Conservation (phyloP, 2,329 filamentous ascomycete species). For the Dendryphion nanum region DNA sequence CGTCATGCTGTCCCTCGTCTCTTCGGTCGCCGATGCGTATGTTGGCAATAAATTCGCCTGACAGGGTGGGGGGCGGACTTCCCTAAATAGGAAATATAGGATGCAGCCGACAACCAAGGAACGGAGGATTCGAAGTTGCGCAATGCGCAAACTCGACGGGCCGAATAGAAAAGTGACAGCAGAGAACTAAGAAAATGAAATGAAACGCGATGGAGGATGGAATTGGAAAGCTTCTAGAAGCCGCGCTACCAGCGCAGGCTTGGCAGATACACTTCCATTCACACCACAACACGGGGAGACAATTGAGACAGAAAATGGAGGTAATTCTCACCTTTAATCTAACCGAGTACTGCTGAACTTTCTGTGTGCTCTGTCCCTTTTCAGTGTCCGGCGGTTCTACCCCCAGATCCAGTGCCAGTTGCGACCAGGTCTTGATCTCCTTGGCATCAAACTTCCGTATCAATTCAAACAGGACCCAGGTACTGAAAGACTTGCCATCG, state of each 20-base stretch:
- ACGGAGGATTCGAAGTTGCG: no score
- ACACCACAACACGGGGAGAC: constrained; percentile 3
- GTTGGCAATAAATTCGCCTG: no score
- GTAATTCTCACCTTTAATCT: constrained; percentile 69
- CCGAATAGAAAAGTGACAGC: neutral
- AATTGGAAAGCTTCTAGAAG: constrained; percentile 2
- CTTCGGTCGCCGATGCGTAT: no score
- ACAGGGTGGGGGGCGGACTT: no score
- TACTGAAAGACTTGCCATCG: constrained; percentile 82
- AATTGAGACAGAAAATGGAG: constrained; percentile 4
- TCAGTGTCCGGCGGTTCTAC: constrained; percentile 79
- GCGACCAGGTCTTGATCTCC: constrained; percentile 90
- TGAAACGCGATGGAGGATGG: neutral
- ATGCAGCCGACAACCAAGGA: no score
- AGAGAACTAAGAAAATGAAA: constrained; percentile 2
- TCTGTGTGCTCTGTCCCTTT: constrained; percentile 86
- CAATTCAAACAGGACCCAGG: constrained; percentile 72
- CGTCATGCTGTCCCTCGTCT: no score
- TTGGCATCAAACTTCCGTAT: constrained; percentile 75
- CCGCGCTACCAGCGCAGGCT: neutral
- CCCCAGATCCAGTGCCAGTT: constrained; percentile 81
- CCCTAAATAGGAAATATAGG: no score
- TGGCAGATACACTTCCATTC: neutral
- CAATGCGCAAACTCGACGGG: no score
- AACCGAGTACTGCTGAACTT: constrained; percentile 92